These are phyloP conservation scores for Boletus tomentosulus DNA, from an alignment of 768 basidiomycete species.

Conservation along the genomic window DNA sequence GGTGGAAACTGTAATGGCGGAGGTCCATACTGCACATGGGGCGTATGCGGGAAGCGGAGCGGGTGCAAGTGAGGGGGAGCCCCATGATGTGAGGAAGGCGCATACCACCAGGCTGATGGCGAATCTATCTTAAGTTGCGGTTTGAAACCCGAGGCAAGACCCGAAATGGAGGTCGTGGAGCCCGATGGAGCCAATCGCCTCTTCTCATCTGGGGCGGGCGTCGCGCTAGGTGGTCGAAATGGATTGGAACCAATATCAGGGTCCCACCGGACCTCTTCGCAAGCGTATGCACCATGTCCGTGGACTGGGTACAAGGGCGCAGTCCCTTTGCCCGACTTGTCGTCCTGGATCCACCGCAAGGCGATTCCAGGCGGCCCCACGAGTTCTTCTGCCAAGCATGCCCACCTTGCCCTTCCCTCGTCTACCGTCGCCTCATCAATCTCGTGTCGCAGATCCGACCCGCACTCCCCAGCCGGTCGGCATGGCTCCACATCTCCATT, in stretches of 20 bases:
- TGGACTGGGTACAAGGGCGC: not conserved
- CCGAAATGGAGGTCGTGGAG: not conserved
- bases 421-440: conserved; percentile 24
- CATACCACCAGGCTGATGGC: conserved; percentile 8
- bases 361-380: conserved; percentile 17
- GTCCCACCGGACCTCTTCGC: conserved; percentile 11
- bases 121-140: conserved; percentile 10
- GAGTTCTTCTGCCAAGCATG: conserved; percentile 15
- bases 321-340: not conserved
- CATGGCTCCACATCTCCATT: not conserved
- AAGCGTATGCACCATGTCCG: not conserved
- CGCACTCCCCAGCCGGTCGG: not conserved
- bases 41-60: conserved; percentile 13
- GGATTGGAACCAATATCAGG: conserved; percentile 6
- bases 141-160: not conserved
- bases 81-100: conserved; percentile 2
- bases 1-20: conserved; percentile 14
- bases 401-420: conserved; percentile 20
- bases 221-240: not conserved
- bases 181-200: not conserved
- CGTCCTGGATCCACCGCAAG: conserved; percentile 2
- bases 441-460: conserved; percentile 4
- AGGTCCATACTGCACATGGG: conserved; percentile 7
- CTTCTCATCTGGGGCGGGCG: conserved; percentile 1
- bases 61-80: conserved; percentile 4